phyloP scores from a whole-genome alignment of 768 basidiomycete species.

The Hemileccinum impolitum region DNA sequence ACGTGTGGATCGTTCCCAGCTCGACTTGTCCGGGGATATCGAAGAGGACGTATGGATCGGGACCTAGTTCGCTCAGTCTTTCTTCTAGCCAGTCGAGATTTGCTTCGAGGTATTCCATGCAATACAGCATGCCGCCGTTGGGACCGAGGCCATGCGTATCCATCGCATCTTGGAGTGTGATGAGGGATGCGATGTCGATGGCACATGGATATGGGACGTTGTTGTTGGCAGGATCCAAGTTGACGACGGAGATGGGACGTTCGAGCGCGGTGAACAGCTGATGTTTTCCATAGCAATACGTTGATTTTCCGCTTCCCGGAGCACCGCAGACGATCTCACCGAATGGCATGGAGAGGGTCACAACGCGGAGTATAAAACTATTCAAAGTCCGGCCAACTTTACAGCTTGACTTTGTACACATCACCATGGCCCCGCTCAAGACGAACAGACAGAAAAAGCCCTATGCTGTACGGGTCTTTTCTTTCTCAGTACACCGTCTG shows the following conservation, averaged over 20 bases:
- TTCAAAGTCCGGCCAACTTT: neutral
- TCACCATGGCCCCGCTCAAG: conserved; percentile 23
- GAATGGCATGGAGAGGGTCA: conserved; percentile 69
- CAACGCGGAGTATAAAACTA: neutral
- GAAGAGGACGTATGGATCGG: conserved; percentile 85
- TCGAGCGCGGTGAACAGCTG: conserved; percentile 85
- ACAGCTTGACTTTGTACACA: neutral
- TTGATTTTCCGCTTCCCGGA: conserved; percentile 85
- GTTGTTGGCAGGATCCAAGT: conserved; percentile 94
- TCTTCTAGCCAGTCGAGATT: conserved; percentile 89
- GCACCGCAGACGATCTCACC: conserved; percentile 86
- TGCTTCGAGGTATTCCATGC: conserved; percentile 94
- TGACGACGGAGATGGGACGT: conserved; percentile 86
- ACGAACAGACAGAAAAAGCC: conserved; percentile 39
- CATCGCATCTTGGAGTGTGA: conserved; percentile 89
- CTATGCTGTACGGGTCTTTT: conserved; percentile 34
- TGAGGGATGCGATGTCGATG: conserved; percentile 78
- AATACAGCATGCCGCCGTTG: conserved; percentile 94
- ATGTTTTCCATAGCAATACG: conserved; percentile 83
- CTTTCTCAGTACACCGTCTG: neutral
- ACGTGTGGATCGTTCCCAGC: conserved; percentile 92
- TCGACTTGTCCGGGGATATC: conserved; percentile 98
- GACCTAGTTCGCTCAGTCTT: conserved; percentile 57
- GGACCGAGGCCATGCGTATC: conserved; percentile 80
- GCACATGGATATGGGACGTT: conserved; percentile 88